These are phyloP conservation scores for Cytospora schulzeri DNA, from an alignment of 2,329 filamentous ascomycete genomes.

Conservation along the genomic window DNA sequence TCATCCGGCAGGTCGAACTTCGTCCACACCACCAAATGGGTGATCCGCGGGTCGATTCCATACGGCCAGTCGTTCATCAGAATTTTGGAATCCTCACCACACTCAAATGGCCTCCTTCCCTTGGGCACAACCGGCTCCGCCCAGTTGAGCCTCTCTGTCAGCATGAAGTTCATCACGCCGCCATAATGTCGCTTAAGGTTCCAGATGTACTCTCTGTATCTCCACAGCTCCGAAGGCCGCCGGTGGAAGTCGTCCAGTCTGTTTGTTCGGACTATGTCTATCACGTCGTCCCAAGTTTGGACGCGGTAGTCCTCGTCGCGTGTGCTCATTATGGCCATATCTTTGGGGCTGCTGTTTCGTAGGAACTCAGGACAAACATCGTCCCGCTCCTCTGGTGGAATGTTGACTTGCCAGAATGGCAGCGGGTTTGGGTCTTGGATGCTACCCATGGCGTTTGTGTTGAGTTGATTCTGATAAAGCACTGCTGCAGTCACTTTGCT, in stretches of 20 bases:
- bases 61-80: slow-evolving; percentile 95
- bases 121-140: slow-evolving; percentile 41
- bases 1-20: slow-evolving; percentile 82
- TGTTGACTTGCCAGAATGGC: slow-evolving; percentile 84
- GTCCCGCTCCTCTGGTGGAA: slow-evolving; percentile 64
- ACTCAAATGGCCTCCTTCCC: slow-evolving; percentile 45
- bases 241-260: slow-evolving; percentile 76
- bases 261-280: slow-evolving; percentile 63
- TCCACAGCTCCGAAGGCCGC: slow-evolving; percentile 73
- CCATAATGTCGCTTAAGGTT: slow-evolving; percentile 68
- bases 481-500: slow-evolving; percentile 1
- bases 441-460: slow-evolving; percentile 40
- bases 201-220: slow-evolving; percentile 72
- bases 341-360: slow-evolving; percentile 63
- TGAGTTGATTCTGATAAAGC: not conserved
- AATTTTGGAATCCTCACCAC: slow-evolving; percentile 66
- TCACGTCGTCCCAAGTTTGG: slow-evolving; percentile 71
- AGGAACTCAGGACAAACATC: slow-evolving; percentile 73
- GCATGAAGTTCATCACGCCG: slow-evolving; percentile 75
- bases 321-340: slow-evolving; percentile 68
- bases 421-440: slow-evolving; percentile 29
- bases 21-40: slow-evolving; percentile 90
- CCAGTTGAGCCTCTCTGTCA: slow-evolving; percentile 73
- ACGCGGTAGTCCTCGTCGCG: slow-evolving; percentile 66
- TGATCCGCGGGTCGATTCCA: slow-evolving; percentile 74